Base-by-base conservation (phyloP, 2,329 filamentous ascomycete genomes). In the Colletotrichum sp. region DNA sequence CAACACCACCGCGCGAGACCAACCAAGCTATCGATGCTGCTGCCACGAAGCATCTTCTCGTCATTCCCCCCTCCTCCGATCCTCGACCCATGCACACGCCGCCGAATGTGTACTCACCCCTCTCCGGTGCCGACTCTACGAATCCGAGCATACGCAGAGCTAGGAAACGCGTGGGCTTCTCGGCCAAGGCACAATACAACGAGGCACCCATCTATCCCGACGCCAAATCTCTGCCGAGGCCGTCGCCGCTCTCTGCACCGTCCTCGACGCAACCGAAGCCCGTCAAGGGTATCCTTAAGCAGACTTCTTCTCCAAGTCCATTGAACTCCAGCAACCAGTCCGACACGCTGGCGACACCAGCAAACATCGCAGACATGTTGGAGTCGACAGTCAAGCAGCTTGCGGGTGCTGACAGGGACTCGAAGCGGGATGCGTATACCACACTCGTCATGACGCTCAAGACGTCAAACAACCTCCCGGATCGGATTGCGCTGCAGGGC, bases 361-460 rank as follows among this genome's bases (percentile, higher is more conserved):
- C 90, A 60, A 93, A 91, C 52, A 92, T 98, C 73, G 90, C 91
- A 78, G 92, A 92, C 79, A 97, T 98, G 93, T 86, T 99, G 78
- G 94, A 98, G 79, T 98, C 95, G 1, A 92, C 95, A 7, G 90
- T 95, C 43, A 93, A 95, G 84, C 94, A 97, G 84, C 90, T 99
- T 64, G 94, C 94, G 48, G 93, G 94, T 26, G 88, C 92, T 34
- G 94, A 96, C 79, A 90, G 93, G 69, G 90, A 92, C 73, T 93
- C 92, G 15, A 94, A 94, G 79, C 85, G 97, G 36, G 97, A 99
- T 85, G 95, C 96, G 65, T 99, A 99, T 81, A 92, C 93, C 82
- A 94, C 94, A 80, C 88, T 99, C 60, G 92, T 94, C 36, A 90
- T 92, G 38, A 93, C 93, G 6, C 87, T 98, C 79, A 94, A 95